Base-by-base conservation (phyloP, 345 rosid species). In the Lumnitzera racemosa region DNA sequence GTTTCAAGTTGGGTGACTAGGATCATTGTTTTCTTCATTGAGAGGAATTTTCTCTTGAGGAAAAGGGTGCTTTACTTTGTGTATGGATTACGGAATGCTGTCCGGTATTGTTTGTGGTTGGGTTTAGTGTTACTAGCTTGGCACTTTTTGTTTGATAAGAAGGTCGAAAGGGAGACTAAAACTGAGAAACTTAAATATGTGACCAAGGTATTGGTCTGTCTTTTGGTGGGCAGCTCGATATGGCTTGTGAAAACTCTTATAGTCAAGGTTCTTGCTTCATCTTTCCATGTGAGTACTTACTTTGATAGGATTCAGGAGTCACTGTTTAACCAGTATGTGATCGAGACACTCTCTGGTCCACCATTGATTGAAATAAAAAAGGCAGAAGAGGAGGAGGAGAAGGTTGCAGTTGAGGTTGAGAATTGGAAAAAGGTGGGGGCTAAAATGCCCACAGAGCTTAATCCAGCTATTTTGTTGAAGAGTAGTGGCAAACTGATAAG, bases 261-360 rank as follows among this genome's bases (percentile, higher is more conserved):
- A 63, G 89, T 86, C 0, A 86, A 86, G 36, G 89, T 83, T 31
- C 81, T 86, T 51, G 92, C 92, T 24, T 83, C 85, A 0, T 81
- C 81, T 5, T 86, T 86, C 52, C 92, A 86, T 51, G 83, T 86
- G 47, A 86, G 87, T 16, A 81, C 89, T 24, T 86, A 83, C 57
- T 86, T 86, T 11, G 92, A 86, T 58, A 76, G 94, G 68, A 86
- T 86, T 61, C 89, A 81, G 57, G 94, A 86, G 54, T 72, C 94
- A 13, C 55, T 86, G 66, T 86, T 81, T 58, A 83, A 73, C 46
- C 94, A 86, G 64, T 86, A 67, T 10, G 89, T 83, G 55, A 86
- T 86, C 20, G 85, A 80, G 75, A 73, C 85, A 5, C 69, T 86
- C 12, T 76, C 89, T 0, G 90, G 94, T 51, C 87, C 87, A 7